Base-by-base conservation (phyloP, 345 rosid genomes). In the Leavenworthia alabamica region DNA sequence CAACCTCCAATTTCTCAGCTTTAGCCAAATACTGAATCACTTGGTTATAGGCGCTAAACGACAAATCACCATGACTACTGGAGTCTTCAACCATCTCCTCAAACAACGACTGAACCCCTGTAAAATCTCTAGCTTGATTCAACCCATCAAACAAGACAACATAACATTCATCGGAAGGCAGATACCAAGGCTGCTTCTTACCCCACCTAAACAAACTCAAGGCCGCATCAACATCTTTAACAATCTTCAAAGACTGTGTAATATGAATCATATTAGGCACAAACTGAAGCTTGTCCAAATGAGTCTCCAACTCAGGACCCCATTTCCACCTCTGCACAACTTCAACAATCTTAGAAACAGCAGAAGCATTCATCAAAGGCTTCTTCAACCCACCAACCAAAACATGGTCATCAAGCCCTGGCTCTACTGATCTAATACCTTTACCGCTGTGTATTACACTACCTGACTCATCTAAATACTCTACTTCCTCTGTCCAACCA, bases 241-340 rank as follows among this genome's bases (percentile, higher is more conserved):
- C 51, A 54, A 81, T 71, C 77, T 84, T 93, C 82, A 86, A 39
- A 2, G 99, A 83, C 71, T 93, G 96, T 32, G 56, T 65, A 17
- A 84, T 56, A 64, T 86, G 99, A 70, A 78, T 84, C 96, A 83
- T 90, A 56, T 65, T 86, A 0, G 99, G 99, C 60, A 80, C 75
- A 39, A 90, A 93, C 62, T 87, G 99, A 40, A 93, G 79, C 66
- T 79, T 87, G 54, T 87, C 87, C 73, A 93, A 71, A 2, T 93
- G 97, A 19, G 75, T 82, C 77, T 93, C 99, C 56, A 93, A 66
- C 74, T 89, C 96, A 0, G 92, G 97, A n/a, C 99, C 99, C 99
- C 99, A 93, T 76, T 81, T 90, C 97, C 99, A 93, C 77, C 97
- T 79, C 79, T 80, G 84, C 42, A 86, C 90, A 66, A 87, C 79